Conservation (phyloP, 768 basidiomycete species). For the Mycena indigotica region DNA sequence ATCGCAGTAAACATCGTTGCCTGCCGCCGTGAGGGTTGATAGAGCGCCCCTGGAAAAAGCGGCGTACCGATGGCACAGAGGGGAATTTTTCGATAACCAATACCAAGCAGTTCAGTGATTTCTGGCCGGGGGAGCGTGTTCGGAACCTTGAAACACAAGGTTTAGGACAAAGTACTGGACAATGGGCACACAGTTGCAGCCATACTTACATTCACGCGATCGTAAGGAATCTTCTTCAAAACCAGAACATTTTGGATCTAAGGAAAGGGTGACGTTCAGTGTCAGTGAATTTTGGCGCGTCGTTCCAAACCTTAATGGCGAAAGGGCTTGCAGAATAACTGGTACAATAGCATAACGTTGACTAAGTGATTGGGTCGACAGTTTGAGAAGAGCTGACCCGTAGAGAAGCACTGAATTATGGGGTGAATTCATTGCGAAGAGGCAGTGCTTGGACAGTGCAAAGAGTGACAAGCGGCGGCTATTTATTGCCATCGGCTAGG, state of each 20-base stretch:
- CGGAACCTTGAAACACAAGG: constrained; percentile 47
- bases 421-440: neutral
- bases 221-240: constrained; percentile 26
- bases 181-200: neutral
- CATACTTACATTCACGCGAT: constrained; percentile 44
- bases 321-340: neutral
- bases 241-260: neutral
- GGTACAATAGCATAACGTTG: no score
- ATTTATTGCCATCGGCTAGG: neutral
- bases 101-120: constrained; percentile 52
- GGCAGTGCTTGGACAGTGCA: neutral
- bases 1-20: constrained; percentile 61
- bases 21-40: neutral
- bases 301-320: neutral
- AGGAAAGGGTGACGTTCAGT: no score
- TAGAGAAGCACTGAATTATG: neutral
- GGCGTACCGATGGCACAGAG: constrained; percentile 53
- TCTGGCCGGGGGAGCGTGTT: constrained; percentile 56
- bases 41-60: neutral
- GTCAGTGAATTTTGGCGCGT: no score
- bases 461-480: neutral
- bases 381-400: neutral
- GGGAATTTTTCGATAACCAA: constrained; percentile 61
- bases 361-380: neutral
- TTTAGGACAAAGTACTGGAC: no score